phyloP scores from a whole-genome alignment of 2,329 filamentous ascomycete species.

The Aspergillus hiratsukae region DNA sequence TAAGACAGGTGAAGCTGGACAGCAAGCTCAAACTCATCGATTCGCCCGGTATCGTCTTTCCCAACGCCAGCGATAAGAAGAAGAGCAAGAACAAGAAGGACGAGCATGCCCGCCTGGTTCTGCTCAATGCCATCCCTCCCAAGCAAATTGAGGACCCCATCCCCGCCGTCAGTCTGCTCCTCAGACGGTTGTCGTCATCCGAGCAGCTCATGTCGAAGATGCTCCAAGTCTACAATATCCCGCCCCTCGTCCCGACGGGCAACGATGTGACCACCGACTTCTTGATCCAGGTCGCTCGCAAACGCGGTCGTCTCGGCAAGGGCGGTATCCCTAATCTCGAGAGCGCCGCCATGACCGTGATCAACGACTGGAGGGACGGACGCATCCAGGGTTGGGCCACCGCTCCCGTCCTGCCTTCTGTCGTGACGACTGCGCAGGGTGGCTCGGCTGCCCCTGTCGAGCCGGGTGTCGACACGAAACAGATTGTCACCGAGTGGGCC shows the following conservation, averaged over 20 bases:
- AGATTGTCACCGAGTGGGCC: slow-evolving; percentile 89
- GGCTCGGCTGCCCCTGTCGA: slow-evolving; percentile 28
- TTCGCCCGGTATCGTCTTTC: slow-evolving; percentile 92
- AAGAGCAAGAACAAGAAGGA: slow-evolving; percentile 61
- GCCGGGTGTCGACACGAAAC: slow-evolving; percentile 62
- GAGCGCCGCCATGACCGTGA: slow-evolving; percentile 83
- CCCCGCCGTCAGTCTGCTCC: slow-evolving; percentile 77
- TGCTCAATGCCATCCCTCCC: slow-evolving; percentile 86
- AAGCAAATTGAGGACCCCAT: slow-evolving; percentile 92
- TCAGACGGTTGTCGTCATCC: slow-evolving; percentile 71
- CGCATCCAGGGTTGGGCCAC: slow-evolving; percentile 90
- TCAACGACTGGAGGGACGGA: slow-evolving; percentile 95
- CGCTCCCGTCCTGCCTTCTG: slow-evolving; percentile 59
- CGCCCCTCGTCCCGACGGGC: slow-evolving; percentile 65
- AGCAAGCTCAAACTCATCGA: slow-evolving; percentile 91
- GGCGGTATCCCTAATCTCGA: slow-evolving; percentile 86
- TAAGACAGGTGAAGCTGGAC: slow-evolving; percentile 89
- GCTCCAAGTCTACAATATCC: slow-evolving; percentile 76
- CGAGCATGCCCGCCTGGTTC: slow-evolving; percentile 73
- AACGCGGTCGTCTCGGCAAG: slow-evolving; percentile 80
- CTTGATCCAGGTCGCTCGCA: slow-evolving; percentile 88
- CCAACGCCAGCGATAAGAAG: slow-evolving; percentile 57
- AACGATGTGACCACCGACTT: slow-evolving; percentile 85
- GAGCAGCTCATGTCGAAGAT: slow-evolving; percentile 73
- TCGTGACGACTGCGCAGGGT: slow-evolving; percentile 44